Evolutionary conservation across 2,329 filamentous ascomycete genomes (phyloP).

Genomic region (Neoarthrinium moseri): DNA sequence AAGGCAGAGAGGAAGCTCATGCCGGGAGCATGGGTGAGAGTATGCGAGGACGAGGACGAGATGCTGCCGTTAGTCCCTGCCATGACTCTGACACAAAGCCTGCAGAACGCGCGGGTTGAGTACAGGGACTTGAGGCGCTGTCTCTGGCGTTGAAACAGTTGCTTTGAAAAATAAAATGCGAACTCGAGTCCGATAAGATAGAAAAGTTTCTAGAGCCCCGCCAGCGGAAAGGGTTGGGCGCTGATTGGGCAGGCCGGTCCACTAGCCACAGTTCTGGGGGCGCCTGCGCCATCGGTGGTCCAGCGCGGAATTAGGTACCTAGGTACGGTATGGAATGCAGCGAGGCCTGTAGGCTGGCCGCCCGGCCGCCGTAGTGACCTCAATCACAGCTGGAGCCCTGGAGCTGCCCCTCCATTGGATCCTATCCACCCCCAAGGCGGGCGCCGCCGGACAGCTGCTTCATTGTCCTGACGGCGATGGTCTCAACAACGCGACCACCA

Average conservation of each 20-base stretch:
- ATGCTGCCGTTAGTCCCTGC: constrained; percentile 45
- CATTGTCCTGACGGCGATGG: too few species aligned
- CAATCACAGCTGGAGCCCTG: too few species aligned
- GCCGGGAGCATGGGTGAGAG: constrained; percentile 51
- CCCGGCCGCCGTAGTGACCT: too few species aligned
- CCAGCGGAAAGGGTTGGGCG: background rate
- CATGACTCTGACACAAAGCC: constrained; percentile 27
- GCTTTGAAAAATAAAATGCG: background rate
- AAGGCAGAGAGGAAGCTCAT: constrained; percentile 39
- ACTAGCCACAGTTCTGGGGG: constrained; percentile 8
- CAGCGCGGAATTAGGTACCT: too few species aligned
- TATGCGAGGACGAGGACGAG: constrained; percentile 65
- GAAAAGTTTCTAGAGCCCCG: constrained; percentile 12
- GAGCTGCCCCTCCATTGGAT: background rate
- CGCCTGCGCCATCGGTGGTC: too few species aligned
- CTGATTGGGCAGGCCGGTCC: constrained; percentile 7
- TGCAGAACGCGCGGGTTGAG: too few species aligned
- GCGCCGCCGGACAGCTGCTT: too few species aligned
- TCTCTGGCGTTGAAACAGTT: background rate
- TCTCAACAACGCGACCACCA: constrained; percentile 47
- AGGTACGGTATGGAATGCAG: too few species aligned
- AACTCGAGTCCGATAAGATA: background rate
- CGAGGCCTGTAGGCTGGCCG: too few species aligned
- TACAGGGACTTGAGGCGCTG: background rate
- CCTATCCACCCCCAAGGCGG: too few species aligned